Evolutionary conservation across 2,329 filamentous ascomycete genomes (phyloP).

Genomic region (Diplodia corticola): DNA sequence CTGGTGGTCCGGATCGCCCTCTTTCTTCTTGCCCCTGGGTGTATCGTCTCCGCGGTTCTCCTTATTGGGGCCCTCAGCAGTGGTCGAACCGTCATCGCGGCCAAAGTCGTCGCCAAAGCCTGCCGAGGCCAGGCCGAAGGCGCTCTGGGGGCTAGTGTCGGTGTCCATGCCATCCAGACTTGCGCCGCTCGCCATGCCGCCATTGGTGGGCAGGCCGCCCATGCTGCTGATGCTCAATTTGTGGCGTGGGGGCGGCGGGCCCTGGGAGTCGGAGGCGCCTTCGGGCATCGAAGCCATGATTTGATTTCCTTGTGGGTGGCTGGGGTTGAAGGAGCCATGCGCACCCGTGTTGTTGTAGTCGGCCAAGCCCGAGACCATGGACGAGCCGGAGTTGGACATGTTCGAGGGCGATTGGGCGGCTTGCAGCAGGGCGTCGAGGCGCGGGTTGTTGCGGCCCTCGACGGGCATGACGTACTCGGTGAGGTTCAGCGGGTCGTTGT

Average conservation of each 20-base stretch:
- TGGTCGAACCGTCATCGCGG: conserved; percentile 30
- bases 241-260: not conserved
- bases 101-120: conserved; percentile 31
- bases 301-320: not conserved
- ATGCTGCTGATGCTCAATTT: conserved; percentile 33
- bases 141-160: conserved; percentile 37
- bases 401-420: conserved; percentile 26
- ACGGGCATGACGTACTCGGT: conserved; percentile 37
- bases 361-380: conserved; percentile 23
- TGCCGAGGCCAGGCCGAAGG: conserved; percentile 31
- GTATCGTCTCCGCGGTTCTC: conserved; percentile 1
- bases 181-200: conserved; percentile 29
- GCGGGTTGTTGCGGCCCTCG: conserved; percentile 30
- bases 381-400: conserved; percentile 28
- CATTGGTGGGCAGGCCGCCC: not conserved
- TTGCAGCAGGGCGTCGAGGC: conserved; percentile 26
- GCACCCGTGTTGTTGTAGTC: conserved; percentile 3
- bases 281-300: not conserved
- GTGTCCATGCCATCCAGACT: conserved; percentile 33
- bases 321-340: conserved; percentile 2
- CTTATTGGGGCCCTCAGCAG: not conserved
- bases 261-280: conserved; percentile 31
- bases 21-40: conserved; percentile 4
- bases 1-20: conserved; percentile 34
- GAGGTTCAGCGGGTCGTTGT: conserved; percentile 39